A percentile compares a stretch with the other conserved stretches of the same genome.
Conservation (phyloP, 1,284 basidiomycete genomes). For the Pisolithus thermaeus region DNA sequence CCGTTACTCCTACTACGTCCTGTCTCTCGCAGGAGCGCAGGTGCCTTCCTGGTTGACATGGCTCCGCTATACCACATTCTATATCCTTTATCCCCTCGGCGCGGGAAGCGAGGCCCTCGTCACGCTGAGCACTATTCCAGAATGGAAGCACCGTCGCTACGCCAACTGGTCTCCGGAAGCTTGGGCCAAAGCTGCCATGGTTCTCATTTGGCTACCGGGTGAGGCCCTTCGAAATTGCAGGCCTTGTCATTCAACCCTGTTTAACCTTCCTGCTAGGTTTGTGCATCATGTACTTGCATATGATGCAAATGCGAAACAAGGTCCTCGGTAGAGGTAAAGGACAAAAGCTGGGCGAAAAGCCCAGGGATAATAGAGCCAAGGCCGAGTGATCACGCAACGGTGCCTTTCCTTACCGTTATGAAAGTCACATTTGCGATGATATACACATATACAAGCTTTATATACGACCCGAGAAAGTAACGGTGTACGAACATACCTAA, state of each 20-base stretch:
- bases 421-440: too few species aligned
- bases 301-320: slow-evolving; percentile 81
- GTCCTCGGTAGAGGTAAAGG: slow-evolving; percentile 48
- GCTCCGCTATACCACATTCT: slow-evolving; percentile 89
- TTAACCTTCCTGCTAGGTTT: slow-evolving; percentile 31
- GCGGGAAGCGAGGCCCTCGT: slow-evolving; percentile 88
- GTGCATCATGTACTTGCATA: slow-evolving; percentile 86
- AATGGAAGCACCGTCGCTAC: slow-evolving; percentile 28
- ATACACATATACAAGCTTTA: too few species aligned
- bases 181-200: slow-evolving; percentile 55
- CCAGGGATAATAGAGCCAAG: slow-evolving; percentile 21
- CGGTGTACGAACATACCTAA: too few species aligned
- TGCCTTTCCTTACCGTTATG: background rate
- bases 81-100: slow-evolving; percentile 87
- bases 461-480: too few species aligned
- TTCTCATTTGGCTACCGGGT: slow-evolving; percentile 92
- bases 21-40: slow-evolving; percentile 48
- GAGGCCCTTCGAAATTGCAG: slow-evolving; percentile 20
- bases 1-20: slow-evolving; percentile 89
- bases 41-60: slow-evolving; percentile 42
- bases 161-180: slow-evolving; percentile 47
- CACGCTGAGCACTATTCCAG: slow-evolving; percentile 73
- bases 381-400: slow-evolving; percentile 2
- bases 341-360: slow-evolving; percentile 21
- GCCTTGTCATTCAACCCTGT: background rate